Evolutionary conservation across 164 flowering plant genomes (phyloP).

Genomic region (Vitis riparia): DNA sequence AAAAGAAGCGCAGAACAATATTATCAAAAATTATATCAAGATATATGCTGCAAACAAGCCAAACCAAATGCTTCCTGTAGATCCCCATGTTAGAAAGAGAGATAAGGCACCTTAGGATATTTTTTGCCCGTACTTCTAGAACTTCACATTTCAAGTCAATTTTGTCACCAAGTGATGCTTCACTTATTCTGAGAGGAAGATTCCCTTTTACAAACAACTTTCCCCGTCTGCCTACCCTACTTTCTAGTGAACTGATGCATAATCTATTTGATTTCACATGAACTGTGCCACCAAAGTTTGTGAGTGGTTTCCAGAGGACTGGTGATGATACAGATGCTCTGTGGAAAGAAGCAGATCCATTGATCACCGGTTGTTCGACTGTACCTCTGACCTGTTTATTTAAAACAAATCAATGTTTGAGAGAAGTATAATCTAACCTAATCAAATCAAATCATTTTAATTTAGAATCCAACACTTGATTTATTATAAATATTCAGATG

Average conservation of each 20-base stretch:
- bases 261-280: constrained; percentile 85
- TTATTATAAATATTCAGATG: neutral
- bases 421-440: neutral
- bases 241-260: constrained; percentile 75
- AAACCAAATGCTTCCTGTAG: constrained; percentile 1
- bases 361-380: constrained; percentile 87
- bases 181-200: constrained; percentile 78
- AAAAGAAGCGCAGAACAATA: neutral
- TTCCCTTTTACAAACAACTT: constrained; percentile 81
- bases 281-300: constrained; percentile 87
- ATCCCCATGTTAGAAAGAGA: neutral
- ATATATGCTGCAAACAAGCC: neutral
- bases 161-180: constrained; percentile 70
- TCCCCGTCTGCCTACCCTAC: constrained; percentile 91
- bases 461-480: neutral
- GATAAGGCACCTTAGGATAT: constrained; percentile 66
- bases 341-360: constrained; percentile 95
- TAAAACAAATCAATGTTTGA: constrained; percentile 1
- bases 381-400: constrained; percentile 86
- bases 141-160: constrained; percentile 95
- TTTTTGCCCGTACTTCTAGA: constrained; percentile 90
- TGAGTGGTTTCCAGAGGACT: constrained; percentile 79
- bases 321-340: constrained; percentile 94
- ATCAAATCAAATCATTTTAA: neutral
- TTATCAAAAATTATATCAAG: neutral